These are phyloP conservation scores for Simmondsia chinensis DNA, from an alignment of 148 eudicot genomes.

Conservation along the genomic window DNA sequence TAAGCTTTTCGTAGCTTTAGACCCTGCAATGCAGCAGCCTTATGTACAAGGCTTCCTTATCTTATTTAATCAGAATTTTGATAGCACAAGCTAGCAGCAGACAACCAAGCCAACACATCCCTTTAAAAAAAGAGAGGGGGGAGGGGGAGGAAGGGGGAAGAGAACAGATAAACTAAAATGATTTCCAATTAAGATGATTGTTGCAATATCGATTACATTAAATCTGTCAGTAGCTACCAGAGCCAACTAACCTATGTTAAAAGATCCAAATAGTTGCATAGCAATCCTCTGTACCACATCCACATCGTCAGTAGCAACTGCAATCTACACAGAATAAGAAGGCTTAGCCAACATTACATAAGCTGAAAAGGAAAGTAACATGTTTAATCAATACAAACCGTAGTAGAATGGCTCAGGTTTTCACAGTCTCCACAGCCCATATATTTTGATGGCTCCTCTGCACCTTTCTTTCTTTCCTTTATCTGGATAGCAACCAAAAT, in stretches of 20 bases:
- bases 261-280: slow-evolving; percentile 58
- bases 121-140: background rate
- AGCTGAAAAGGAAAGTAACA: slow-evolving; percentile 1
- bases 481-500: slow-evolving; percentile 26
- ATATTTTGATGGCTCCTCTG: slow-evolving; percentile 82
- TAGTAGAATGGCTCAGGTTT: slow-evolving; percentile 76
- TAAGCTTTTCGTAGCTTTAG: too few relatives aligned
- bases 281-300: slow-evolving; percentile 67
- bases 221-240: too few relatives aligned
- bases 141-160: background rate
- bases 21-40: too few relatives aligned
- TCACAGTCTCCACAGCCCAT: slow-evolving; percentile 98
- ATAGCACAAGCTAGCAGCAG: too few relatives aligned
- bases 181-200: too few relatives aligned
- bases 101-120: too few relatives aligned
- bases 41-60: too few relatives aligned
- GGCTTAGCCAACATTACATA: slow-evolving; percentile 3
- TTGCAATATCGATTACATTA: too few relatives aligned
- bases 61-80: too few relatives aligned
- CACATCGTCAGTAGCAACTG: slow-evolving; percentile 79
- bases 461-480: slow-evolving; percentile 75
- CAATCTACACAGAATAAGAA: slow-evolving; percentile 37
- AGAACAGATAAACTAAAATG: background rate
- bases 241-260: slow-evolving; percentile 49
- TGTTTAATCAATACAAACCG: slow-evolving; percentile 32